A percentile compares a stretch with the other conserved stretches of the same genome.
Conservation (phyloP, 805 yeast genomes). For the Schizosaccharomyces lindneri region DNA sequence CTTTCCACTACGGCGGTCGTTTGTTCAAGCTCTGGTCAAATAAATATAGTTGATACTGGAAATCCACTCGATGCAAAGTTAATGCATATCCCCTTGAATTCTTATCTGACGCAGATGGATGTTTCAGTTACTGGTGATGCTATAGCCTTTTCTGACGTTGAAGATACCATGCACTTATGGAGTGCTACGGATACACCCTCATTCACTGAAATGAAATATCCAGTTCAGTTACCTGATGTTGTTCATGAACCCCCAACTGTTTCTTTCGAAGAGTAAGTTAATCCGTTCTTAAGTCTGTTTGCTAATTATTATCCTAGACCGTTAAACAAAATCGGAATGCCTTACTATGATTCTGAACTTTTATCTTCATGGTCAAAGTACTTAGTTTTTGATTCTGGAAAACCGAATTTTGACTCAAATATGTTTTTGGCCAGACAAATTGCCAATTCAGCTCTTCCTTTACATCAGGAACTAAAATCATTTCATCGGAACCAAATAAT, state of each 20-base stretch:
- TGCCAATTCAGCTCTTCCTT: neutral
- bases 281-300: neutral
- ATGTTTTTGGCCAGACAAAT: neutral
- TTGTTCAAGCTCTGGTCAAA: slow-evolving; percentile 53
- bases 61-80: slow-evolving; percentile 46
- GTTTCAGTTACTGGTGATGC: slow-evolving; percentile 53
- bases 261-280: slow-evolving; percentile 4
- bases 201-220: slow-evolving; percentile 20
- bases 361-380: slow-evolving; percentile 39
- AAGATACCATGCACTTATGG: slow-evolving; percentile 45
- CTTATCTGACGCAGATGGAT: slow-evolving; percentile 26
- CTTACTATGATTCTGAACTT: slow-evolving; percentile 53
- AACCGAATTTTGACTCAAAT: slow-evolving; percentile 9
- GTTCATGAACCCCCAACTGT: slow-evolving; percentile 2
- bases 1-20: slow-evolving; percentile 52
- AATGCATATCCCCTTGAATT: slow-evolving; percentile 34
- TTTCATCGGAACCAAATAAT: neutral
- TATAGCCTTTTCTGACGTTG: slow-evolving; percentile 41
- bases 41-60: slow-evolving; percentile 62
- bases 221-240: slow-evolving; percentile 33
- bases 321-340: slow-evolving; percentile 56
- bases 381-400: slow-evolving; percentile 35
- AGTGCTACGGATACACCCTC: slow-evolving; percentile 22
- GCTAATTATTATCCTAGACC: slow-evolving; percentile 17
- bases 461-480: neutral